Conservation (phyloP, 1,139 yeast genomes). For the Kurtzmaniella quercitrusa region DNA sequence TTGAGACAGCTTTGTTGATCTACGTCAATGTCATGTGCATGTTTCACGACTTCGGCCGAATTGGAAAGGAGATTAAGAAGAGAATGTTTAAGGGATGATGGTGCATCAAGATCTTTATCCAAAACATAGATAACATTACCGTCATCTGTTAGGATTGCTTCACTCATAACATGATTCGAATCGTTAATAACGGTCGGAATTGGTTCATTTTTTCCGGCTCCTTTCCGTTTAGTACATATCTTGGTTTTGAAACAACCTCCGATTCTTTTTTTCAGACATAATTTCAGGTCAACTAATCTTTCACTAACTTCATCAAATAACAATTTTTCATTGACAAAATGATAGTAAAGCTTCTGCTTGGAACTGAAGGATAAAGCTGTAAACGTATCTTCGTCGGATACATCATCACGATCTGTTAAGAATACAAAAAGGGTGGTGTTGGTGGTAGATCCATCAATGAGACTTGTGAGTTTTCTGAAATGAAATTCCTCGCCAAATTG, state of each 20-base stretch:
- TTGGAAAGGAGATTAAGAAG: conserved; percentile 34
- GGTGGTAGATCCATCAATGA: conserved; percentile 50
- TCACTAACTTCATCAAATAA: conserved; percentile 7
- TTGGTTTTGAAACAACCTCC: conserved; percentile 40
- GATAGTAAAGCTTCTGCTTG: conserved; percentile 52
- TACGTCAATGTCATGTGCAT: conserved; percentile 26
- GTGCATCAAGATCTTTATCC: conserved; percentile 47
- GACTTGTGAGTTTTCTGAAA: conserved; percentile 52
- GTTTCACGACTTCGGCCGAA: conserved; percentile 25
- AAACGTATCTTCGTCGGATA: conserved; percentile 19
- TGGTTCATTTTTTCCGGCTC: neutral
- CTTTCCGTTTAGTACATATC: conserved; percentile 29
- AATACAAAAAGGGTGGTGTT: conserved; percentile 61
- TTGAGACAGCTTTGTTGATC: conserved; percentile 34
- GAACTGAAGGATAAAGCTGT: conserved; percentile 22
- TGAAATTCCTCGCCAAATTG: conserved; percentile 66
- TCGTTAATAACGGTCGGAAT: conserved; percentile 30
- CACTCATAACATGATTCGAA: conserved; percentile 42
- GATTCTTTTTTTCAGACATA: conserved; percentile 33
- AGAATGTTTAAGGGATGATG: conserved; percentile 31
- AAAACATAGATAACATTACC: conserved; percentile 61
- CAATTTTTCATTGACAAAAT: conserved; percentile 54
- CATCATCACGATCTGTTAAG: conserved; percentile 37
- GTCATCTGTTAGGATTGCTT: conserved; percentile 37
- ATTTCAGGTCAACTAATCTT: conserved; percentile 21